These are phyloP conservation scores for Hymenotorrendiella dingleyae DNA, from an alignment of 2,329 filamentous ascomycete genomes.

Conservation along the genomic window DNA sequence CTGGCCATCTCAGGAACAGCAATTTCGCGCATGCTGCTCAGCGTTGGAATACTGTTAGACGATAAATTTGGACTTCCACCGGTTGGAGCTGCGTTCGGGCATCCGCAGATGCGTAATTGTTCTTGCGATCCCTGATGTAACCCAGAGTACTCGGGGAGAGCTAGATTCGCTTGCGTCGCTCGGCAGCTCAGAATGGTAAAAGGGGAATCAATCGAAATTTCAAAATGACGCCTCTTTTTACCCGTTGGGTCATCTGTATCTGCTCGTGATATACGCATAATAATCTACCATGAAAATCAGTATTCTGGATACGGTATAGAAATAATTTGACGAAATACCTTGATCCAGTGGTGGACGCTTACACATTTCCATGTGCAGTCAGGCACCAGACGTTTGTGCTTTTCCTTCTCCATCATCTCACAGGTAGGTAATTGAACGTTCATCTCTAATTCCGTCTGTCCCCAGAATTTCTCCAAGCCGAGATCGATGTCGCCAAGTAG, in stretches of 20 bases:
- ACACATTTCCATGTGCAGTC: constrained; percentile 71
- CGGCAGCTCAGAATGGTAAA: constrained; percentile 71
- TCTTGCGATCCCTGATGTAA: constrained; percentile 37
- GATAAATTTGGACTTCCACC: constrained; percentile 31
- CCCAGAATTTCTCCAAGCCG: constrained; percentile 47
- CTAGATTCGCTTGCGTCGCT: constrained; percentile 64
- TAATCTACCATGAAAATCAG: constrained; percentile 55
- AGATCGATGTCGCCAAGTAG: constrained; percentile 55
- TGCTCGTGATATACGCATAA: constrained; percentile 66
- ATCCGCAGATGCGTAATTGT: constrained; percentile 50
- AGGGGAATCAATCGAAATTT: constrained; percentile 72
- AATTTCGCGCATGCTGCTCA: constrained; percentile 34
- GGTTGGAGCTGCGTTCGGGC: constrained; percentile 50
- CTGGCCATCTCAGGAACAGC: constrained; percentile 32
- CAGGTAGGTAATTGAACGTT: constrained; percentile 68
- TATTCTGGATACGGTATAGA: neutral
- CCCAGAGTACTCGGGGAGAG: constrained; percentile 59
- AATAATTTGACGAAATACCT: constrained; percentile 54
- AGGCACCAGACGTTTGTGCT: constrained; percentile 56
- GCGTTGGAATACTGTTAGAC: constrained; percentile 39
- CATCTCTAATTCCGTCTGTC: constrained; percentile 71
- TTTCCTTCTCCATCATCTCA: constrained; percentile 59
- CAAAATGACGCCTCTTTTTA: constrained; percentile 62
- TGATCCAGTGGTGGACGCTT: constrained; percentile 73
- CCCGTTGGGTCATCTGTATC: constrained; percentile 53